phyloP scores from a whole-genome alignment of 148 eudicot genomes.

The Rhododendron vialii region DNA sequence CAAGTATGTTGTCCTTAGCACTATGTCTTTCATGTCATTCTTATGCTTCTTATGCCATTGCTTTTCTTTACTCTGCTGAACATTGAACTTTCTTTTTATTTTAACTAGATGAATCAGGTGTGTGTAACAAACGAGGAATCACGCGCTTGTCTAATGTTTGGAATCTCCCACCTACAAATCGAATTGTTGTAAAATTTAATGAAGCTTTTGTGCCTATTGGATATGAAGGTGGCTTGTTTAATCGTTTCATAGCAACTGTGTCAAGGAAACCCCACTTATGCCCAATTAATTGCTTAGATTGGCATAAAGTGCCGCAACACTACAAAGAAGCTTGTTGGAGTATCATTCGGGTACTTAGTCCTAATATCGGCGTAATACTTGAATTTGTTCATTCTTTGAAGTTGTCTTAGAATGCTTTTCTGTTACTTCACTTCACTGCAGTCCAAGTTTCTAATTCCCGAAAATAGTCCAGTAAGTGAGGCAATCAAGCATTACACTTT shows the following conservation, averaged over 20 bases:
- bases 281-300: no score
- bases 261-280: background rate
- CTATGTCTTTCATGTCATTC: no score
- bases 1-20: no score
- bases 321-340: background rate
- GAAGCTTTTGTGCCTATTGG: background rate
- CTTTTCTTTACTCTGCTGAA: no score
- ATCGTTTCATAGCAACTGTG: background rate
- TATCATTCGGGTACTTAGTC: background rate
- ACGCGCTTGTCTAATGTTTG: background rate
- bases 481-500: background rate
- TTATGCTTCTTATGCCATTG: no score
- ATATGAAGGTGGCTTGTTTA: background rate
- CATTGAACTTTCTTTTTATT: background rate
- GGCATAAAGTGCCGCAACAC: background rate
- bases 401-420: no score
- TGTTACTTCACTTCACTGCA: no score
- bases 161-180: background rate
- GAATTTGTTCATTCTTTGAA: background rate
- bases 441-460: background rate
- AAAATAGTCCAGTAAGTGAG: background rate
- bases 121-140: background rate
- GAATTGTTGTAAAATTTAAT: background rate
- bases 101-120: background rate
- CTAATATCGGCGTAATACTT: no score